Conservation (phyloP, 208 protist genomes). For the Naegleria gruberi region DNA sequence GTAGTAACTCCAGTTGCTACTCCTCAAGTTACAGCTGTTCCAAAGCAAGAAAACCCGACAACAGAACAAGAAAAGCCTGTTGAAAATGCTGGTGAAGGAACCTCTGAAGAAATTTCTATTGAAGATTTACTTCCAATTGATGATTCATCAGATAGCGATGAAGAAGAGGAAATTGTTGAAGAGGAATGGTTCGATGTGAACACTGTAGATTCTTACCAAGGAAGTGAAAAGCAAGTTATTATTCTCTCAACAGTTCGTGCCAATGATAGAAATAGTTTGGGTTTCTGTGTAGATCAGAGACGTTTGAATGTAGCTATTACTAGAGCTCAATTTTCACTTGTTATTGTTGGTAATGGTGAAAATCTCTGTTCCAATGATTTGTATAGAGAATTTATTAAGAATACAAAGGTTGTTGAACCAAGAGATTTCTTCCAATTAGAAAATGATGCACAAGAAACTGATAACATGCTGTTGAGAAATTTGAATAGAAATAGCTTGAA, state of each 20-base stretch:
- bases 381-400: background rate
- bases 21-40: background rate
- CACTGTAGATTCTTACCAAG: conserved; percentile 52
- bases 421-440: background rate
- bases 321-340: conserved; percentile 20
- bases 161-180: background rate
- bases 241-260: conserved; percentile 45
- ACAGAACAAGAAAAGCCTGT: background rate
- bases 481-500: background rate
- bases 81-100: background rate
- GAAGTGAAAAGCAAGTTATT: conserved; percentile 51
- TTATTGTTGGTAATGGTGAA: conserved; percentile 27
- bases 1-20: too few relatives aligned
- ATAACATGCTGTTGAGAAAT: background rate
- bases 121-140: background rate
- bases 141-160: background rate
- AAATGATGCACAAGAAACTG: background rate
- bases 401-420: background rate
- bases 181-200: conserved; percentile 26
- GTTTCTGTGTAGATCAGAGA: conserved; percentile 43
- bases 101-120: background rate
- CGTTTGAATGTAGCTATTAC: conserved; percentile 50
- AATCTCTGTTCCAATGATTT: conserved; percentile 22
- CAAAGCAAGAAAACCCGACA: background rate
- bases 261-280: conserved; percentile 41